Evolutionary conservation across 2,329 filamentous ascomycete species (phyloP).

Genomic region (Plectosphaerella sp.): DNA sequence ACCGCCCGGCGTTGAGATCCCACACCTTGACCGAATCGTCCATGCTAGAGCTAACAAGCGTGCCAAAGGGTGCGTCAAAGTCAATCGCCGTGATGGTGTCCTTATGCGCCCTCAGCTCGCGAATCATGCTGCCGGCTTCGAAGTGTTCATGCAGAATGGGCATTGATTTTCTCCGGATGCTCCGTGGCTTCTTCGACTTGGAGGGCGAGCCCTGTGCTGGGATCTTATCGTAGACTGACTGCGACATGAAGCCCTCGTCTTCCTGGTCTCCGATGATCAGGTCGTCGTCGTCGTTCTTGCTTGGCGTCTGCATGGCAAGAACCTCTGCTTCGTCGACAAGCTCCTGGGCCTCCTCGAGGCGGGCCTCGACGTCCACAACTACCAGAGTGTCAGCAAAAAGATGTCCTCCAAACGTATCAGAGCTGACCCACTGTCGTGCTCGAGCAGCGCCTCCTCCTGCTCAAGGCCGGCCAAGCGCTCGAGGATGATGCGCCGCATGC

Average conservation of each 20-base stretch:
- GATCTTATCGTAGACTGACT: constrained; percentile 93
- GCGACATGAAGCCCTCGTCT: constrained; percentile 79
- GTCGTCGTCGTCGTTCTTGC: constrained; percentile 45
- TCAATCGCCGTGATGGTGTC: constrained; percentile 87
- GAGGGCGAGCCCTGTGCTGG: constrained; percentile 51
- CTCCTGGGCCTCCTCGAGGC: constrained; percentile 57
- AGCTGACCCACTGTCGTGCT: constrained; percentile 66
- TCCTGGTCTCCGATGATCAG: constrained; percentile 45
- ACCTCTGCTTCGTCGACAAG: constrained; percentile 56
- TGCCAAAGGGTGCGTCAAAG: constrained; percentile 96
- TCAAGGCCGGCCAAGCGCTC: constrained; percentile 83
- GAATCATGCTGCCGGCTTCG: constrained; percentile 81
- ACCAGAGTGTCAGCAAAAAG: constrained; percentile 21
- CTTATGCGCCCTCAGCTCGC: constrained; percentile 81
- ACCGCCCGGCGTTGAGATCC: constrained; percentile 91
- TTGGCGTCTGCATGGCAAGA: constrained; percentile 46
- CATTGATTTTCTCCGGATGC: constrained; percentile 75
- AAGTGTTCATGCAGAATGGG: constrained; percentile 95
- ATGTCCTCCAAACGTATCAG: background rate
- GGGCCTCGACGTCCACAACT: constrained; percentile 60
- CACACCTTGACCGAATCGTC: constrained; percentile 95
- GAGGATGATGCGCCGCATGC: constrained; percentile 87
- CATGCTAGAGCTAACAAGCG: constrained; percentile 84
- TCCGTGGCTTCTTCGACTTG: constrained; percentile 48
- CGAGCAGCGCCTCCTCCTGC: constrained; percentile 83